Evolutionary conservation across 2,329 filamentous ascomycete genomes (phyloP).

Genomic region (Pseudocercospora macadamiae): DNA sequence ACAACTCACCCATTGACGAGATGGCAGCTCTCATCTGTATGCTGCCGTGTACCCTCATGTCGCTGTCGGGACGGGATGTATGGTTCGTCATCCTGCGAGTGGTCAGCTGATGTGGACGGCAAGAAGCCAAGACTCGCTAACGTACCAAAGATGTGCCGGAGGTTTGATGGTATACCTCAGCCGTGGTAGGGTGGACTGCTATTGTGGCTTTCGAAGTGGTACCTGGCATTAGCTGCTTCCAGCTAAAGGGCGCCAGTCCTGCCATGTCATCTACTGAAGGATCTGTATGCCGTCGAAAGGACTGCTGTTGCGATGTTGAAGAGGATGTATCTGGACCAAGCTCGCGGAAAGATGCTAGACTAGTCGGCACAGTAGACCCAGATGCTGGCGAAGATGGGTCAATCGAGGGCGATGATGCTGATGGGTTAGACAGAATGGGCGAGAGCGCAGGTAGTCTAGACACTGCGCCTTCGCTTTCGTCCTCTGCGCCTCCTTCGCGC

Average conservation of each 20-base stretch:
- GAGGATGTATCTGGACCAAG: slow-evolving; percentile 20
- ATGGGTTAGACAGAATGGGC: neutral
- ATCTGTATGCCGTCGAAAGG: slow-evolving; percentile 12
- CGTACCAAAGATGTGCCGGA: neutral
- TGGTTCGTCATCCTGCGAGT: neutral
- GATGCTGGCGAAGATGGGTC: neutral
- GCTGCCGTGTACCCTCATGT: slow-evolving; percentile 11
- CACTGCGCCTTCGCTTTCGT: neutral
- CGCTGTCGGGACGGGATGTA: neutral
- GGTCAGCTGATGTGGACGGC: neutral
- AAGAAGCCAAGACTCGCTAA: neutral
- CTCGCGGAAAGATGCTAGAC: slow-evolving; percentile 25
- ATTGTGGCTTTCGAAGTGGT: neutral
- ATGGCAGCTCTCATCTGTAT: slow-evolving; percentile 27
- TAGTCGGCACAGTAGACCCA: slow-evolving; percentile 8
- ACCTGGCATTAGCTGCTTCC: slow-evolving; percentile 18
- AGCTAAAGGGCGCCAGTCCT: slow-evolving; percentile 19
- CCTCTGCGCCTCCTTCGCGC: slow-evolving; percentile 7
- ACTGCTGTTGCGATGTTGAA: slow-evolving; percentile 12
- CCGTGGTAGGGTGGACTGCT: neutral
- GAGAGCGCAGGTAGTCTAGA: slow-evolving; percentile 6
- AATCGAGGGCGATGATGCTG: slow-evolving; percentile 6
- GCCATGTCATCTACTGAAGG: slow-evolving; percentile 22
- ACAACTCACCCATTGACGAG: slow-evolving; percentile 25
- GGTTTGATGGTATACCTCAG: neutral